Evolutionary conservation across 108 stramenopile species (phyloP), one percentile per base, ranked within the genome.

Genomic region (Cyclotella atomus): DNA sequence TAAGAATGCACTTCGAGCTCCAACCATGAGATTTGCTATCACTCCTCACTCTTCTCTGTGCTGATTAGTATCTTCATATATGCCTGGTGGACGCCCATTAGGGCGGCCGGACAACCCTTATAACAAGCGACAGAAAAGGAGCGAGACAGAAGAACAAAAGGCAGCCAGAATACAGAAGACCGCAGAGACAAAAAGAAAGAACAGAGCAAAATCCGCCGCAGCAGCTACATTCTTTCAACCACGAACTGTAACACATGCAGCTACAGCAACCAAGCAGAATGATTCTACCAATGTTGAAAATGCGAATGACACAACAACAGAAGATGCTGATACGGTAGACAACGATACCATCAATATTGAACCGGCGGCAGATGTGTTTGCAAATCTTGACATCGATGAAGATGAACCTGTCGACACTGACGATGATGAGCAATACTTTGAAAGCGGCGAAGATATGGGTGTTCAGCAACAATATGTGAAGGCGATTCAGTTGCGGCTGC

Each of bases 401-500:
- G 60, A 3, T 5, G 41, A 62, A 6, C 14, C 16, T 16, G 38
- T 57, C n/a, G 59, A 60, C 34, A 21, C 20, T 36, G 59, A 60
- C 20, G 60, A 62, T 1, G 38, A 38, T 21, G 41, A 38, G n/a
- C 10, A 49, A n/a, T n/a, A 17, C 56, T 10, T 1, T 7, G 1
- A 29, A 14, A 2, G 32, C 4, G 28, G 16, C 10, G 56, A 30
- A 57, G 4, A 28, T 29, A 5, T 27, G 32, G 30, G 56, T 19
- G 29, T 57, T 30, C 29, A 57, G 20, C 56, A 57, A 15, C 25
- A 62, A 43, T 62, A 41, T 41, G 45, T 59, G 12, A 59, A 71
- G 46, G 57, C 35, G 16, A 64, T 73, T 16, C 44, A 49, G 12
- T 15, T 47, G 25, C 24, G 71, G 61, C 25, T 73, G 21, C 47